Evolutionary conservation across 495 filamentous ascomycete species (phyloP).

Genomic region (Clohesyomyces aquaticus): DNA sequence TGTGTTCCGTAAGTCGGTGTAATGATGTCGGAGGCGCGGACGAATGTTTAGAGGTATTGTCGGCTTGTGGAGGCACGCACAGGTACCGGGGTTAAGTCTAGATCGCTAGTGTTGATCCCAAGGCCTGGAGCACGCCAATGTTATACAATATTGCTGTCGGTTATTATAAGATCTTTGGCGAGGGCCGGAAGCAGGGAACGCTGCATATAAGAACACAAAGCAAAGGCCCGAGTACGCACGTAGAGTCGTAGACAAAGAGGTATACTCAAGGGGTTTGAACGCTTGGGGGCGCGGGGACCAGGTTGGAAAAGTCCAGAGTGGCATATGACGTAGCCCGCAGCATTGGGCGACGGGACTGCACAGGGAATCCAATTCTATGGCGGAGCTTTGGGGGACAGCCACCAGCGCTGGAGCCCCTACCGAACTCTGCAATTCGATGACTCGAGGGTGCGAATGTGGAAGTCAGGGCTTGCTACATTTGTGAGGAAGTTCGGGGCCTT

Average conservation of each 20-base stretch:
- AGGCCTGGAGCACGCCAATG: neutral
- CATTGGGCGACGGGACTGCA: neutral
- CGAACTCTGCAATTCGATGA: neutral
- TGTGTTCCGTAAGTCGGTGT: neutral
- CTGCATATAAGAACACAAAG: too few relatives aligned
- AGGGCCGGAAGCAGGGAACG: too few relatives aligned
- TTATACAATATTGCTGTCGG: too few relatives aligned
- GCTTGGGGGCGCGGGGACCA: neutral
- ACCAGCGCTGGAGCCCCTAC: neutral
- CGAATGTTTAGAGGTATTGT: neutral
- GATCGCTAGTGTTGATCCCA: neutral
- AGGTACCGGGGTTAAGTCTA: neutral
- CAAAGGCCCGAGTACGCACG: too few relatives aligned
- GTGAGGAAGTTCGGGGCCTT: neutral
- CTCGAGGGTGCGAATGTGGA: neutral
- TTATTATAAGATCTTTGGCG: too few relatives aligned
- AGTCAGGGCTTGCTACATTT: neutral
- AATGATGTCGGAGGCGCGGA: neutral
- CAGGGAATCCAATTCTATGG: slow-evolving; percentile 9
- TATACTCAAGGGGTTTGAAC: neutral
- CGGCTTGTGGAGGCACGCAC: neutral
- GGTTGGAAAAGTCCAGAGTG: neutral
- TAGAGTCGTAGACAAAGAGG: too few relatives aligned
- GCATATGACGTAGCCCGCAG: too few relatives aligned
- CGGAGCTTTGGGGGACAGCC: neutral